phyloP scores from a whole-genome alignment of 768 basidiomycete genomes.

The Podaxis carcinomalis region DNA sequence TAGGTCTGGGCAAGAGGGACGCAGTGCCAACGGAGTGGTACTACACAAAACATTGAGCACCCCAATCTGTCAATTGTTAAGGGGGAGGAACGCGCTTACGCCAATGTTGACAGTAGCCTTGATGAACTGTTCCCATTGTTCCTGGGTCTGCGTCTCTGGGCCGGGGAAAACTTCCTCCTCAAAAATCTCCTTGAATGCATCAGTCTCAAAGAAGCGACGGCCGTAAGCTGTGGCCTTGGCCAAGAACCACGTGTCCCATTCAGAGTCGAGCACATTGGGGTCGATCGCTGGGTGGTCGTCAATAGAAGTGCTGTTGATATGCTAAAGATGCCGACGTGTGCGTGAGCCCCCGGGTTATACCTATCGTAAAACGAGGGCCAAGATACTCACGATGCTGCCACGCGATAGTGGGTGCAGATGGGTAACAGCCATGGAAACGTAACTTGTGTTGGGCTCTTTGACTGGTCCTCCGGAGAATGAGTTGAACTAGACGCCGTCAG shows the following conservation, averaged over 20 bases:
- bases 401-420: constrained; percentile 43
- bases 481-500: constrained; percentile 21
- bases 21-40: constrained; percentile 29
- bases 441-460: constrained; percentile 27
- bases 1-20: constrained; percentile 19
- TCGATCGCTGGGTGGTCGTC: constrained; percentile 63
- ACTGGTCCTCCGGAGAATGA: constrained; percentile 24
- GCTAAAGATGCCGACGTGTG: background rate
- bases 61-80: background rate
- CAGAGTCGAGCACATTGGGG: constrained; percentile 38
- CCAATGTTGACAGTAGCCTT: constrained; percentile 20
- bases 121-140: constrained; percentile 22
- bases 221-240: constrained; percentile 28
- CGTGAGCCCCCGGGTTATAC: no score
- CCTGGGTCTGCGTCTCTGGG: constrained; percentile 17
- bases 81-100: constrained; percentile 13
- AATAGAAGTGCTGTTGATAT: constrained; percentile 52
- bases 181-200: constrained; percentile 25
- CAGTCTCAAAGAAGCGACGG: constrained; percentile 26
- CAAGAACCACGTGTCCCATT: constrained; percentile 29
- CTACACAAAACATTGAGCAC: constrained; percentile 9
- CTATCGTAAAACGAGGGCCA: no score
- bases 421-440: constrained; percentile 28
- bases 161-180: constrained; percentile 27
- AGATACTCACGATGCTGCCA: constrained; percentile 30